Conservation (phyloP, 2,329 filamentous ascomycete species). For the Ophiocordyceps australis region DNA sequence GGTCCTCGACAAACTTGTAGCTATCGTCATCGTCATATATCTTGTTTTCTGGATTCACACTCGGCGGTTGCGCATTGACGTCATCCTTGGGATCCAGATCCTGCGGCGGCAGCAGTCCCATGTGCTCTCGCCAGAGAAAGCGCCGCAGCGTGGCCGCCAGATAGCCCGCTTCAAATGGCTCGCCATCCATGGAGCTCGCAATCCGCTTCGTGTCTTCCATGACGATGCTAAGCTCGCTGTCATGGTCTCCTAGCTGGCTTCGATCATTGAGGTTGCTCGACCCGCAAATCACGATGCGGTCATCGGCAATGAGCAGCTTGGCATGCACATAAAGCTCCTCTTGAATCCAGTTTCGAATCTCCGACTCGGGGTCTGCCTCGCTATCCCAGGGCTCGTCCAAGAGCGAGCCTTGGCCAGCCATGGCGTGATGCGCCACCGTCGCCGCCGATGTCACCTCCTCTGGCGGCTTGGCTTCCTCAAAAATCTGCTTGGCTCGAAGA, state of each 20-base stretch:
- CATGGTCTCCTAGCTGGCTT: constrained; percentile 71
- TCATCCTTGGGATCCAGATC: constrained; percentile 48
- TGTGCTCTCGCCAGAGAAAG: constrained; percentile 78
- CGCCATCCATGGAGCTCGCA: constrained; percentile 58
- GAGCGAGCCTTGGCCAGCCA: constrained; percentile 44
- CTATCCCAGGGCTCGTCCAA: constrained; percentile 59
- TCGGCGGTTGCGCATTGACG: constrained; percentile 56
- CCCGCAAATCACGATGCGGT: constrained; percentile 68
- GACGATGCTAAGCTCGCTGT: constrained; percentile 79
- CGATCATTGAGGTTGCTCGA: constrained; percentile 88
- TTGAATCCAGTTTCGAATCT: constrained; percentile 80
- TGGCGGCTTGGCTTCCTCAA: constrained; percentile 27
- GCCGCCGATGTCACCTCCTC: constrained; percentile 17
- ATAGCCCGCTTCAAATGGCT: constrained; percentile 59
- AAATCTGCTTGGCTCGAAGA: constrained; percentile 28
- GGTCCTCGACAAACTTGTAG: constrained; percentile 52
- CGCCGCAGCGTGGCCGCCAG: constrained; percentile 68
- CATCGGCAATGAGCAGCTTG: constrained; percentile 80
- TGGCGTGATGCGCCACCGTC: constrained; percentile 58
- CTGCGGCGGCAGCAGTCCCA: constrained; percentile 65
- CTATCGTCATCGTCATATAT: constrained; percentile 38
- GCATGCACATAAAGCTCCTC: constrained; percentile 93
- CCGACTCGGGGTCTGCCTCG: constrained; percentile 44
- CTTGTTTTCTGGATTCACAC: constrained; percentile 47
- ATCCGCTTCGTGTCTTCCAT: constrained; percentile 67